Percentiles rank a stretch among this genome's conserved stretches.
Evolutionary conservation across 495 filamentous ascomycete species (phyloP).

Genomic region (Platismatia glauca): DNA sequence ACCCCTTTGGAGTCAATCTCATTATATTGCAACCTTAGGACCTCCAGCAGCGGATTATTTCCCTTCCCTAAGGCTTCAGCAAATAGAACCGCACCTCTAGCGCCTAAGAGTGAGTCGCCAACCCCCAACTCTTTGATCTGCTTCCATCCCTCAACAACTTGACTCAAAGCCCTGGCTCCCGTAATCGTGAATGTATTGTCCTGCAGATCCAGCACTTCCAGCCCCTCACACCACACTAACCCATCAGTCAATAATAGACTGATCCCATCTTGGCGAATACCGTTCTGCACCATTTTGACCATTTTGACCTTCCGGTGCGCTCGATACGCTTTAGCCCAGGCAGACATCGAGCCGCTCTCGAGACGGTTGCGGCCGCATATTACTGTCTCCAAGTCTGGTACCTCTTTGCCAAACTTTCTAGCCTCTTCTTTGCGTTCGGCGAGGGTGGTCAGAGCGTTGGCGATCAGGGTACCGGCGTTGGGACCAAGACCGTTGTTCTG

Average conservation of each 20-base stretch:
- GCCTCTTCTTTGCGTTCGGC: slow-evolving; percentile 74
- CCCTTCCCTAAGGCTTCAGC: slow-evolving; percentile 64
- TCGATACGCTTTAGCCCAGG: slow-evolving; percentile 80
- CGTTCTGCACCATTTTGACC: slow-evolving; percentile 98
- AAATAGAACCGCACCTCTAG: slow-evolving; percentile 68
- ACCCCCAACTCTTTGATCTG: slow-evolving; percentile 76
- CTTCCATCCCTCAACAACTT: slow-evolving; percentile 64
- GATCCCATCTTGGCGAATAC: slow-evolving; percentile 90
- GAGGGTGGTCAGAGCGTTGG: slow-evolving; percentile 65
- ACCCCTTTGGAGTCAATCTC: slow-evolving; percentile 73
- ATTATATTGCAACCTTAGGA: slow-evolving; percentile 83
- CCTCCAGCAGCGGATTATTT: slow-evolving; percentile 66
- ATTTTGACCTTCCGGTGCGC: slow-evolving; percentile 68
- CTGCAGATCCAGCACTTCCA: slow-evolving; percentile 79
- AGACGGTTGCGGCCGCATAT: slow-evolving; percentile 92
- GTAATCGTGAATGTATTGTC: slow-evolving; percentile 90
- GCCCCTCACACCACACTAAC: slow-evolving; percentile 51
- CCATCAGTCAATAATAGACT: slow-evolving; percentile 66
- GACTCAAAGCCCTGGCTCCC: slow-evolving; percentile 70
- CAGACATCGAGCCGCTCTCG: slow-evolving; percentile 90
- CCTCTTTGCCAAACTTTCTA: slow-evolving; percentile 51
- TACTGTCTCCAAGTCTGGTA: slow-evolving; percentile 80
- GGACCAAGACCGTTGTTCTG: slow-evolving; percentile 99
- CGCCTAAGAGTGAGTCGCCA: slow-evolving; percentile 74
- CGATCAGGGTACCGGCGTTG: slow-evolving; percentile 74